Evolutionary conservation across 164 flowering plant species (phyloP), one percentile per base, ranked within the genome.

Genomic region (Protea cynaroides): DNA sequence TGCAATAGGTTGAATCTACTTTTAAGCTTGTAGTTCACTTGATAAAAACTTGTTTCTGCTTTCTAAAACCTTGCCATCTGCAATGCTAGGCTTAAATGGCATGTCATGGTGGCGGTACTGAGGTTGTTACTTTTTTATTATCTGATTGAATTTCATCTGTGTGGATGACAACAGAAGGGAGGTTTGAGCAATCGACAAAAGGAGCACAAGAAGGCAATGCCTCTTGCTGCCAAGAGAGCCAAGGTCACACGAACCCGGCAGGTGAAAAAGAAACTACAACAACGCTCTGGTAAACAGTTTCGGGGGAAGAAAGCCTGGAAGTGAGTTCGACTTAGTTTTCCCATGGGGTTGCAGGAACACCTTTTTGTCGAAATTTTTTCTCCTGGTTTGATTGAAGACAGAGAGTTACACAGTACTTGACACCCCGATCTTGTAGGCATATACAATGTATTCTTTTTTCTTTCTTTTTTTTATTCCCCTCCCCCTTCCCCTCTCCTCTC

Each of bases 301-400:
- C 74, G 80, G 9, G 94, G 96, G 19, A 85, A 73, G 78, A 91
- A 91, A 76, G 90, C 88, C 21, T 92, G 98, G 96, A 88, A 92
- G 64, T 79, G 71, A 79, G 18, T 15, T 49, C 13, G 8, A 40
- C 14, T 8, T 49, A 15, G 52, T 15, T 14, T 18, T 49, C 6
- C 17, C 52, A 49, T 46, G 13, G 59, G 53, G 46, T 53, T 13
- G 57, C 62, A 22, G 13, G 1, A 40, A 12, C 46, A 3, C 1
- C 9, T 40, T 8, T 40, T 12, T 8, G 13, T 37, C 9, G 46
- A 3, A 29, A 29, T 40, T 40, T 40, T 40, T 40, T 40, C 46
- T 40, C 14, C 8, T 8, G 0, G 8, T 40, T 40, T 40, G 46
- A 40, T 40, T 40, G 46, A 40, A 40, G 14, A 40, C 46, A 8